Evolutionary conservation across 106 monocot genomes (phyloP).

Genomic region (Dioscorea alata): DNA sequence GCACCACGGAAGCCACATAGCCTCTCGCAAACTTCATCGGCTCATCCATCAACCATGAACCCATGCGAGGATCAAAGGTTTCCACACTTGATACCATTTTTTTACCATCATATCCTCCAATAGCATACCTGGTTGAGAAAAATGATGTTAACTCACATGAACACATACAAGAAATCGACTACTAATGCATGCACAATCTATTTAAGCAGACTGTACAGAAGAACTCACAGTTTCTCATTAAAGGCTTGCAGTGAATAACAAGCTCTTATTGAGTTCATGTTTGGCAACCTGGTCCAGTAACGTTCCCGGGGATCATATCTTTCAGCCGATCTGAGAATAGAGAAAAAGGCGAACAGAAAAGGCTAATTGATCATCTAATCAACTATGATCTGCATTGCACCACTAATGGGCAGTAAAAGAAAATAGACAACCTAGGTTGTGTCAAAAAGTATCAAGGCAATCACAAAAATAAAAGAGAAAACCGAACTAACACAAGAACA

Average conservation of each 20-base stretch:
- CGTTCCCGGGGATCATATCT: constrained; percentile 61
- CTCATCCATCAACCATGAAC: constrained; percentile 41
- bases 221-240: constrained; percentile 55
- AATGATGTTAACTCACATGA: too few relatives aligned
- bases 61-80: constrained; percentile 57
- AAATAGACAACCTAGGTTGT: too few relatives aligned
- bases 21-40: constrained; percentile 53
- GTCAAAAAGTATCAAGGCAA: too few relatives aligned
- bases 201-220: too few relatives aligned
- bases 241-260: constrained; percentile 51
- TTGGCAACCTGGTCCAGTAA: constrained; percentile 48
- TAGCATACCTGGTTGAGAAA: constrained; percentile 39
- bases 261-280: constrained; percentile 52
- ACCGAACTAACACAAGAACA: too few relatives aligned
- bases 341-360: too few relatives aligned
- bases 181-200: too few relatives aligned
- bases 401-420: too few relatives aligned
- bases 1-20: constrained; percentile 37
- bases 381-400: too few relatives aligned
- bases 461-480: too few relatives aligned
- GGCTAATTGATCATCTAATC: too few relatives aligned
- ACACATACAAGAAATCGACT: too few relatives aligned
- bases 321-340: constrained; percentile 51
- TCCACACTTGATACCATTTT: constrained; percentile 57
- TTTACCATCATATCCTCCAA: constrained; percentile 58